These are phyloP conservation scores for Aureobasidium sp. DNA, from an alignment of 2,329 filamentous ascomycete genomes.

Conservation along the genomic window DNA sequence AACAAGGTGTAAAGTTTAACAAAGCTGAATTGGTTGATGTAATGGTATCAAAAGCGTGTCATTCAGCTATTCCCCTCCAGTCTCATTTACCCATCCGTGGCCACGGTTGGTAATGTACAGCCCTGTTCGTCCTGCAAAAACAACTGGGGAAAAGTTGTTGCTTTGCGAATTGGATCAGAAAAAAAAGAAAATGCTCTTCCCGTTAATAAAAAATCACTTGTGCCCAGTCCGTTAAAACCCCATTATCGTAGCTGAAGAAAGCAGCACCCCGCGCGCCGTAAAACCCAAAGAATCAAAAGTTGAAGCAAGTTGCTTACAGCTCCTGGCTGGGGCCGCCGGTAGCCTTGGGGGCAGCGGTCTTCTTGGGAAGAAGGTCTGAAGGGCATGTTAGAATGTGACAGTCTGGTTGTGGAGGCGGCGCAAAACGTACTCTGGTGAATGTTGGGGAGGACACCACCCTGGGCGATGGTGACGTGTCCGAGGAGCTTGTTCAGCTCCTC, in stretches of 20 bases:
- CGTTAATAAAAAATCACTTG: constrained; percentile 13
- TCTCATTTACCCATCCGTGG: constrained; percentile 35
- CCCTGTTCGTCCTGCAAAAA: constrained; percentile 30
- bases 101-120: constrained; percentile 67
- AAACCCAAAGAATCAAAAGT: constrained; percentile 19
- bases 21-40: constrained; percentile 14
- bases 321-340: constrained; percentile 88
- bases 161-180: neutral
- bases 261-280: constrained; percentile 18
- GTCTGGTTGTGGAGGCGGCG: constrained; percentile 9
- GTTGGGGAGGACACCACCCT: constrained; percentile 94
- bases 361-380: constrained; percentile 95
- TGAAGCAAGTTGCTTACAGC: constrained; percentile 56
- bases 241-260: constrained; percentile 19
- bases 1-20: neutral
- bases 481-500: constrained; percentile 99
- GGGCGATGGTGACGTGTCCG: constrained; percentile 92
- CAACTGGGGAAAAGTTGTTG: neutral
- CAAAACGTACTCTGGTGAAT: constrained; percentile 83
- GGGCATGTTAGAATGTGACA: constrained; percentile 32
- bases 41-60: constrained; percentile 18
- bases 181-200: constrained; percentile 16
- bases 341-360: constrained; percentile 57
- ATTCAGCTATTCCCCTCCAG: constrained; percentile 14
- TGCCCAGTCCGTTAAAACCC: constrained; percentile 19